Evolutionary conservation across 345 rosid genomes (phyloP).

Genomic region (Excoecaria agallocha): DNA sequence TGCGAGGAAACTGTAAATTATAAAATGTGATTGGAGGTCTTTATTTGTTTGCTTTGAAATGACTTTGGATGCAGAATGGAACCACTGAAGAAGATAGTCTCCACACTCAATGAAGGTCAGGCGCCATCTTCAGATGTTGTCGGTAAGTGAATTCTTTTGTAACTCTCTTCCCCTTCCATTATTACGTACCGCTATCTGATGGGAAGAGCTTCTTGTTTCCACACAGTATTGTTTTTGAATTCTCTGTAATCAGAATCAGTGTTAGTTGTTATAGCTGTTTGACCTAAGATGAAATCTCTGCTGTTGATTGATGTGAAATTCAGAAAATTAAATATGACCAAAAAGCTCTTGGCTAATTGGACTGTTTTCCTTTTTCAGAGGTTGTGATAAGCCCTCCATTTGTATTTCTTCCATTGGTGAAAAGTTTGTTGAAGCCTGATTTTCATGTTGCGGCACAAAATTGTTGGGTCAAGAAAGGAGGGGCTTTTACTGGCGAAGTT

Average conservation of each 20-base stretch:
- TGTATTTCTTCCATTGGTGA: conserved; percentile 72
- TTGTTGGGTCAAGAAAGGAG: conserved; percentile 95
- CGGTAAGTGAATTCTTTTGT: conserved; percentile 39
- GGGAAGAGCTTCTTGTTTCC: neutral
- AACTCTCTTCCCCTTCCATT: neutral
- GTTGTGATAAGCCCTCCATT: conserved; percentile 89
- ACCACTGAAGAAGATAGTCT: conserved; percentile 77
- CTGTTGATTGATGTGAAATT: neutral
- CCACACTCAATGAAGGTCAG: conserved; percentile 56
- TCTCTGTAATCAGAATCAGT: neutral
- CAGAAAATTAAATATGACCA: too few species aligned
- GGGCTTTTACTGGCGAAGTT: conserved; percentile 94
- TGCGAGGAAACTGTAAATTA: neutral
- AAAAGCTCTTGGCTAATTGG: too few species aligned
- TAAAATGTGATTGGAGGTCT: neutral
- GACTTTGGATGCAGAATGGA: conserved; percentile 58
- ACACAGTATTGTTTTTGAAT: neutral
- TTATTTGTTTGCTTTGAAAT: neutral
- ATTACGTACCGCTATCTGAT: neutral
- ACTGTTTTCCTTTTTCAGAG: conserved; percentile 39
- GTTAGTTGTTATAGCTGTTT: neutral
- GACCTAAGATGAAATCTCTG: neutral
- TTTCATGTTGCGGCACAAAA: conserved; percentile 89
- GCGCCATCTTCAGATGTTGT: conserved; percentile 79
- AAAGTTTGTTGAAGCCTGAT: conserved; percentile 57